Percentiles rank a stretch among this genome's conserved stretches.
Evolutionary conservation across 2,329 filamentous ascomycete species (phyloP).

Genomic region (Colletotrichum tanaceti): DNA sequence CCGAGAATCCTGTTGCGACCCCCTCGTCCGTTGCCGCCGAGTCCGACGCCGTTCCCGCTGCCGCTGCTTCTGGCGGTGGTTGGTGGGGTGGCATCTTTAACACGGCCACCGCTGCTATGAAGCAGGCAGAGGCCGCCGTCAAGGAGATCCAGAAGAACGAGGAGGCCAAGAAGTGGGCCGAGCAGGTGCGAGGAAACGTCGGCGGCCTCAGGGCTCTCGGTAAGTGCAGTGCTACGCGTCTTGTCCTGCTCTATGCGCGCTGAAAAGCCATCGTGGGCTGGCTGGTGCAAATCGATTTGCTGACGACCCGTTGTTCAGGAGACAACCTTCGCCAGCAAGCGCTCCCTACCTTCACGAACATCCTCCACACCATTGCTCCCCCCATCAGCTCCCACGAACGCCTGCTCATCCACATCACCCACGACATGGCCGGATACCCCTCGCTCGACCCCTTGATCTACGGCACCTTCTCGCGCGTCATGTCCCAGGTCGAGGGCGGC

Average conservation of each 20-base stretch:
- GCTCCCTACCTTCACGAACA: slow-evolving; percentile 92
- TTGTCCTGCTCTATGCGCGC: background rate
- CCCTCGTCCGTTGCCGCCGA: slow-evolving; percentile 32
- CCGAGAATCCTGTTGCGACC: slow-evolving; percentile 54
- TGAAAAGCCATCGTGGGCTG: background rate
- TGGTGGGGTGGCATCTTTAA: slow-evolving; percentile 92
- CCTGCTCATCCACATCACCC: slow-evolving; percentile 95
- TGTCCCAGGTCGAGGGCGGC: slow-evolving; percentile 98
- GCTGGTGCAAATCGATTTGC: background rate
- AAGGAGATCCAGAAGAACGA: slow-evolving; percentile 97
- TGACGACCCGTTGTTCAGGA: slow-evolving; percentile 63
- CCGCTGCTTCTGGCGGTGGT: slow-evolving; percentile 70
- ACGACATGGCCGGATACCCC: slow-evolving; percentile 94
- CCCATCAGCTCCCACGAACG: slow-evolving; percentile 97
- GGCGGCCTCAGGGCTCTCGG: slow-evolving; percentile 80
- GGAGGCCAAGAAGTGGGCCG: slow-evolving; percentile 95
- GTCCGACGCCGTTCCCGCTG: slow-evolving; percentile 60
- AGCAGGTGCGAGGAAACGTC: slow-evolving; percentile 92
- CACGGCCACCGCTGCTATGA: slow-evolving; percentile 85
- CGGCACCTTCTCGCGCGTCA: slow-evolving; percentile 90
- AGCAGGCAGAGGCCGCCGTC: slow-evolving; percentile 91
- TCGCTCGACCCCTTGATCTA: slow-evolving; percentile 94
- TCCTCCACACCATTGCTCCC: slow-evolving; percentile 93
- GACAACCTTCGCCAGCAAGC: slow-evolving; percentile 88
- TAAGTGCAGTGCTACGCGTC: slow-evolving; percentile 55